Evolutionary conservation across 129 eudicot species (phyloP).

Genomic region (Pseudognaphalium luteoalbum): DNA sequence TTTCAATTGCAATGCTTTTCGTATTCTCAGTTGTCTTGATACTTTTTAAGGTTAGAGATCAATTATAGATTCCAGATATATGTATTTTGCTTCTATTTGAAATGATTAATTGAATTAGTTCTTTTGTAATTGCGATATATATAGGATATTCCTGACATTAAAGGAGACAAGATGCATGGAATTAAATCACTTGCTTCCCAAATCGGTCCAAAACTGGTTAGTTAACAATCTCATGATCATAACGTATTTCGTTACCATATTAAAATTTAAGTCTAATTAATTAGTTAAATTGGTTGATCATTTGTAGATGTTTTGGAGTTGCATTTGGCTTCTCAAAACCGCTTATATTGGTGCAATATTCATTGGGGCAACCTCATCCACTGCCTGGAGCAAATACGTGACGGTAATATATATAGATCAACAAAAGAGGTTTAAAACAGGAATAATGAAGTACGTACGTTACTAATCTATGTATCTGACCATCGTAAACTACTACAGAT

Average conservation of each 20-base stretch:
- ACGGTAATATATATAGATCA: slow-evolving; percentile 24
- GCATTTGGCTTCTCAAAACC: slow-evolving; percentile 34
- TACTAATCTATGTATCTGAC: background rate
- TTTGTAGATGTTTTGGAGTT: slow-evolving; percentile 38
- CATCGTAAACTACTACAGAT: slow-evolving; percentile 12
- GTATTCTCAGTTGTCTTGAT: slow-evolving; percentile 33
- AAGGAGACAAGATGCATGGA: slow-evolving; percentile 45
- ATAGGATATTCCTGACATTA: slow-evolving; percentile 40
- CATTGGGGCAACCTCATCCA: slow-evolving; percentile 31
- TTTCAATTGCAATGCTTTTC: slow-evolving; percentile 26
- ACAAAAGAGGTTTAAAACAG: too few species aligned
- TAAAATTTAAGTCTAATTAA: background rate
- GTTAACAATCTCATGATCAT: background rate
- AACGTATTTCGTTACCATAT: background rate
- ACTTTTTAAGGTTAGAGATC: slow-evolving; percentile 29
- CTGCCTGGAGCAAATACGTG: slow-evolving; percentile 27
- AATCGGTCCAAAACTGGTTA: slow-evolving; percentile 34
- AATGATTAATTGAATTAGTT: background rate
- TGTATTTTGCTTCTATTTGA: background rate
- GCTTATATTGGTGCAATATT: slow-evolving; percentile 28
- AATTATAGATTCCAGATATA: background rate
- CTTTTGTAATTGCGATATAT: background rate
- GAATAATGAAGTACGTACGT: too few species aligned
- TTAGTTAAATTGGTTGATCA: background rate
- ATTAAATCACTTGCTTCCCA: slow-evolving; percentile 37